Base-by-base conservation (phyloP, 2,329 filamentous ascomycete species). In the Onygenales sp. region DNA sequence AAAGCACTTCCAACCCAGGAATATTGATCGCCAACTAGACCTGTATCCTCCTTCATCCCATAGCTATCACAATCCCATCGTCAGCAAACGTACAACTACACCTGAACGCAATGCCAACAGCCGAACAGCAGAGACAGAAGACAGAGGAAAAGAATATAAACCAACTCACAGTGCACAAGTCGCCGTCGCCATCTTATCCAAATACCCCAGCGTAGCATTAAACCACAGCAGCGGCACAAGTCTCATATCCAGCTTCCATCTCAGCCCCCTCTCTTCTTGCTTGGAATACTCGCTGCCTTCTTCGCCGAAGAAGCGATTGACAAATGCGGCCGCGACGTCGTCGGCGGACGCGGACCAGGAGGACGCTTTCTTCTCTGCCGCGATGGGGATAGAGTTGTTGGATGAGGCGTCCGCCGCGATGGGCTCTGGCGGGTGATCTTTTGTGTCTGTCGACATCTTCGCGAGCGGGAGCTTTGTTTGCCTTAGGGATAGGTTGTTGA, bases 1-100 rank as follows among this genome's bases (percentile, higher is more conserved):
- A 84, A 78, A 32, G 78, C 78, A 48, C 53, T 21, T 59, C 61
- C 43, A 63, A 61, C 5, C 56, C 59, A 5, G 57, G 58, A 17
- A 50, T 49, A 33, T 43, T 57, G 32, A 52, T 35, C 32, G 48
- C 50, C 27, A 43, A 52, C 11, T 13, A 47, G 27, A 7, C 13
- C 8, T 33, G 44, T 47, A 32, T 47, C 44, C 21, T 31, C 36
- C 36, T 39, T 39, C 36, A 39, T 39, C 9, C 36, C 36, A 39
- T 39, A 39, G 2, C 36, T 39, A 39, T 39, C 36, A 39, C 3
- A 39, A 39, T n/a, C 36, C 13, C 2, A 10, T n/a, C 9, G 5
- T 39, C 36, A 10, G 36, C 36, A 39, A 9, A 39, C 13, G 3
- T 39, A 10, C 36, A 4, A n/a, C 9, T 39, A 39, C 17, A 17